Base-by-base conservation (phyloP, 257 asterid genomes). In the Salvia splendens region DNA sequence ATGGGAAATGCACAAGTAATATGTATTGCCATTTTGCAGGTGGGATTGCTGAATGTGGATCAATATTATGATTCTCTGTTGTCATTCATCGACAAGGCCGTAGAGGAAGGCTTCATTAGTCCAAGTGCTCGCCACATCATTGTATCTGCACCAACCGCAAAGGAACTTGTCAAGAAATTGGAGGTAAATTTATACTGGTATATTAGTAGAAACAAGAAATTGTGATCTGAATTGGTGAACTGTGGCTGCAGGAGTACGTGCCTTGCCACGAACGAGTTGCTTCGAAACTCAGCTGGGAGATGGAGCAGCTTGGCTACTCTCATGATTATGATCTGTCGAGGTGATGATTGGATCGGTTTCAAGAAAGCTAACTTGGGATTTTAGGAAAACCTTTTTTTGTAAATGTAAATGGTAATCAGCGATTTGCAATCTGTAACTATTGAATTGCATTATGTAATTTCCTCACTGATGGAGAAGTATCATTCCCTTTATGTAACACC, bases 401-500 rank as follows among this genome's bases (percentile, higher is more conserved):
- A 86, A 78, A 79, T 77, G 78, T 59, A 38, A 58, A 72, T 55
- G 71, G 73, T 66, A 74, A 69, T 40, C 70, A 65, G 30, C 30
- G 76, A 58, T 65, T 48, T 75, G 71, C 74, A 82, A 81, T 82
- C 16, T 86, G 93, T 88, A 88, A 82, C 83, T 85, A 80, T 46
- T 72, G 60, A 64, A 76, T 38, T 70, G 79, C 76, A 76, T 53
- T 67, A 38, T 78, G 84, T 75, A 69, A 71, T 76, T 85, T 64
- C 71, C 56, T 69, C 49, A 53, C 49, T 75, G 76, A 82, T 80
- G 77, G 77, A 55, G 8, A 55, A 55, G 41, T 30, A 55, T 8
- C 45, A 40, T 54, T 54, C 61, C 41, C 2, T 54, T 10, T 52
- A 24, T 24, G 30, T 24, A 15, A 30, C 40, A 10, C 15, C 7